phyloP scores from a whole-genome alignment of 2,329 filamentous ascomycete species.

The Furcasterigmium furcatum region DNA sequence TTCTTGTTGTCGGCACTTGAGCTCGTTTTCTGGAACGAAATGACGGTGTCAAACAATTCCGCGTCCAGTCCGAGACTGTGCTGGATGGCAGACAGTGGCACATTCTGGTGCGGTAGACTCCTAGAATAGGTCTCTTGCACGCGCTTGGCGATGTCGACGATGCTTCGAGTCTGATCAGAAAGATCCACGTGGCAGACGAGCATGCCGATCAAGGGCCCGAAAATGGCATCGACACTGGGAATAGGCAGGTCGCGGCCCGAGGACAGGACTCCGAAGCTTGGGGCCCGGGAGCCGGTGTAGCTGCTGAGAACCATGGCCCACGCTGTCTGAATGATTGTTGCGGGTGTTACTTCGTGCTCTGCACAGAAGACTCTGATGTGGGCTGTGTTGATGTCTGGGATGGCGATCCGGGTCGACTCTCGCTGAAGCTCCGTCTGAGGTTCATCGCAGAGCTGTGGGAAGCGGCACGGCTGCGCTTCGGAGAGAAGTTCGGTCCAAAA shows the following conservation, averaged over 20 bases:
- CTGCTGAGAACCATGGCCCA: conserved; percentile 6
- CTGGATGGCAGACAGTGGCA: conserved; percentile 9
- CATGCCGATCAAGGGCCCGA: conserved; percentile 9
- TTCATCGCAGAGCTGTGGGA: conserved; percentile 5
- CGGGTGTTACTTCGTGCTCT: conserved; percentile 3
- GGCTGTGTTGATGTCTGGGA: not conserved
- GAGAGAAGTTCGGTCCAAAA: conserved; percentile 17
- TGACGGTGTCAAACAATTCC: conserved; percentile 9
- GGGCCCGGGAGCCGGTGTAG: conserved; percentile 2
- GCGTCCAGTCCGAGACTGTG: conserved; percentile 2
- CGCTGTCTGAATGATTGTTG: conserved; percentile 1
- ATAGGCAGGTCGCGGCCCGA: conserved; percentile 7
- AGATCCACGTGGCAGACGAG: not conserved
- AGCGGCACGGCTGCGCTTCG: conserved; percentile 13
- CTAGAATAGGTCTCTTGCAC: conserved; percentile 6
- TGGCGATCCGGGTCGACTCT: not conserved
- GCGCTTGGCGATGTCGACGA: not conserved
- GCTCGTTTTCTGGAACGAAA: conserved; percentile 4
- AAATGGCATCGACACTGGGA: conserved; percentile 1
- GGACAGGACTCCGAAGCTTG: conserved; percentile 8
- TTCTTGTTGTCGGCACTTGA: not conserved
- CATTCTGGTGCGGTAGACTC: conserved; percentile 6
- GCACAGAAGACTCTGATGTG: conserved; percentile 3
- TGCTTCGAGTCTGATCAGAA: not conserved
- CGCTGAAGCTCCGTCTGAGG: not conserved